A percentile compares a stretch with the other conserved stretches of the same genome.
Conservation (phyloP, 257 asterid species). For the Solanum piurae region DNA sequence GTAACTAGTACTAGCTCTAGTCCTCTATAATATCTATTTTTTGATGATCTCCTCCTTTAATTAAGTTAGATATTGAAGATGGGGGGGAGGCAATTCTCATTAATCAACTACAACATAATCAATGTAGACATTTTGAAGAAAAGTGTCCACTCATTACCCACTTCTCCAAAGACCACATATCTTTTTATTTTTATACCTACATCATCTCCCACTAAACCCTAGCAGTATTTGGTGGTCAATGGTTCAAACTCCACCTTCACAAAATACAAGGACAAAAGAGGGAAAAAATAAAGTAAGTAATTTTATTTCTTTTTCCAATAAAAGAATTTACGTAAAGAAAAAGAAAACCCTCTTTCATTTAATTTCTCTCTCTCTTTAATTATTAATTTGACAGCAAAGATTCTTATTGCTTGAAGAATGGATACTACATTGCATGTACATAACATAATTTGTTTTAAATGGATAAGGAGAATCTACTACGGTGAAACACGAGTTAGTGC, state of each 20-base stretch:
- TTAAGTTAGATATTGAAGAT: not conserved
- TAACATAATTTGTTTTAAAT: not conserved
- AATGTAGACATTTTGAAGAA: constrained; percentile 23
- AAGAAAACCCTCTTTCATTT: not conserved
- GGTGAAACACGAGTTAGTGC: constrained; percentile 34
- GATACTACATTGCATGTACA: not conserved
- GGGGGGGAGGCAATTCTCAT: not conserved
- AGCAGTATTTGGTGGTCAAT: constrained; percentile 36
- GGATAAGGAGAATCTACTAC: constrained; percentile 42
- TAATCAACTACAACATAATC: constrained; percentile 5
- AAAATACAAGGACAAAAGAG: constrained; percentile 12
- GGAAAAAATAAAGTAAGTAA: not conserved
- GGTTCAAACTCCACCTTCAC: constrained; percentile 28
- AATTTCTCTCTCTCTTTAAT: not conserved
- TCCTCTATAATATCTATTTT: not conserved
- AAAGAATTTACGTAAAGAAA: not conserved
- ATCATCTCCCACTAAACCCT: constrained; percentile 48
- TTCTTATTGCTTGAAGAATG: constrained; percentile 21
- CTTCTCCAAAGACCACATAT: constrained; percentile 17
- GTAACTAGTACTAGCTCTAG: not conserved
- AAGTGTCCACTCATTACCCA: constrained; percentile 62
- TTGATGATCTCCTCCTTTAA: not conserved
- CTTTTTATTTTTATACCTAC: constrained; percentile 16
- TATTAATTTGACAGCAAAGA: constrained; percentile 6
- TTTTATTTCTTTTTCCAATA: not conserved